Evolutionary conservation across 495 filamentous ascomycete genomes (phyloP), one percentile per base, ranked within the genome.

Genomic region (Podospora anserina): DNA sequence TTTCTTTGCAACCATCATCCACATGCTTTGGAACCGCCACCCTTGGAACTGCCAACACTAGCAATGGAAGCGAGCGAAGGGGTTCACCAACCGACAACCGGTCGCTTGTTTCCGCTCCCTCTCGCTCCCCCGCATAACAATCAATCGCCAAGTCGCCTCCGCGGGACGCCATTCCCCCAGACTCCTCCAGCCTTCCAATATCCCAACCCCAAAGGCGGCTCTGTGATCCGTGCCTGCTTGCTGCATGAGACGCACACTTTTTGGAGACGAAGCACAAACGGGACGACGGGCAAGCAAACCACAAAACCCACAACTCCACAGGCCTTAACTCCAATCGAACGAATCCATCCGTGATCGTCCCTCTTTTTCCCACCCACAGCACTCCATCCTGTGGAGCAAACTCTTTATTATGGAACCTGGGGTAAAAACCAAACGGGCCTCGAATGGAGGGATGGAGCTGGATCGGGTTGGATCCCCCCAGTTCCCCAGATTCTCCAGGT

Each of bases 381-480:
- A 49, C 39, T 64, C 62, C 34, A 55, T 54, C 54, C 49, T 60
- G 39, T 49, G 39, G 39, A 49, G 39, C 5, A 49, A 16, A 49
- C 39, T 49, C 39, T 49, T 49, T 49, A 49, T 44, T 19, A 55
- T 64, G 67, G 56, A 55, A 64, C 26, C 58, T 49, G 59, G 58
- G 63, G 63, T 39, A 61, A 62, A 62, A 62, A 34, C 20, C 23
- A 30, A n/a, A 34, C 23, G 60, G 27, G 60, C 19, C 19, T n/a
- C 16, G 30, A n/a, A 34, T 62, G 60, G 27, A 62, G 60, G 60
- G 5, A 62, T 62, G 60, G 60, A 62, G 60, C 60, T 62, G 20
- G 60, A 27, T 26, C 9, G 60, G 27, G 26, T 32, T 27, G 27
- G 30, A n/a, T 30, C 19, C 60, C 60, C 60, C 20, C 23, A 62